Base-by-base conservation (phyloP, 2,329 filamentous ascomycete species). In the Colletotrichum sp. region DNA sequence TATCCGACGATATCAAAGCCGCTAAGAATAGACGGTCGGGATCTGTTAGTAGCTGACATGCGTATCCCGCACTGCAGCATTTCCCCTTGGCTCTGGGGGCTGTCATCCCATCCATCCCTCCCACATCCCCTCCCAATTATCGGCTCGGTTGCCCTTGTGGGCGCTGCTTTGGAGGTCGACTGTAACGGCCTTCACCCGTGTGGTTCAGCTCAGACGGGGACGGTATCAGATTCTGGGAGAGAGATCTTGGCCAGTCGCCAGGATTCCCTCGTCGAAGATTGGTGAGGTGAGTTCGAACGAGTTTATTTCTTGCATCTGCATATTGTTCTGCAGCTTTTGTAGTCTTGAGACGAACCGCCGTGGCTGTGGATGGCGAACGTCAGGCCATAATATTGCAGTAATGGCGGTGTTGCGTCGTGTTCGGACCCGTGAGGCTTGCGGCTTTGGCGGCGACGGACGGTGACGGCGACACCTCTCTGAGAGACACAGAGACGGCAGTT, bases 151-250 rank as follows among this genome's bases (percentile, higher is more conserved):
- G 21, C 57, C 70, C 24, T 18, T 33, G 31, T 66, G 47, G 61
- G 66, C 21, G 47, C 16, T 57, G 54, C 29, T 59, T 59, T 27
- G 59, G 59, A 43, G 29, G 58, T 64, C 29, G 51, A 72, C 34
- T 64, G 57, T 21, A 72, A 72, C 58, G 47, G 70, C 27, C n/a
- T 31, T 51, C 43, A 24, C 34, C 36, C 51, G 51, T 29, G 59
- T 69, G 70, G 58, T 47, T 59, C 70, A 55, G 66, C 70, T 61
- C 70, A 73, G 67, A 73, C 70, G 61, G 51, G 70, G 36, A 61
- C 66, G 36, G 70, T 70, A 61, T 70, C 70, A 62, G 67, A 61
- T 55, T 43, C 12, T 29, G 6, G 27, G 34, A 18, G 61, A 13
- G 24, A 36, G 11, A 69, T 57, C 58, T 72, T 69, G 70, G 70